Evolutionary conservation across 176 grass and related monocot species (phyloP), one percentile per base, ranked within the genome.

Genomic region (Musa itinerans): DNA sequence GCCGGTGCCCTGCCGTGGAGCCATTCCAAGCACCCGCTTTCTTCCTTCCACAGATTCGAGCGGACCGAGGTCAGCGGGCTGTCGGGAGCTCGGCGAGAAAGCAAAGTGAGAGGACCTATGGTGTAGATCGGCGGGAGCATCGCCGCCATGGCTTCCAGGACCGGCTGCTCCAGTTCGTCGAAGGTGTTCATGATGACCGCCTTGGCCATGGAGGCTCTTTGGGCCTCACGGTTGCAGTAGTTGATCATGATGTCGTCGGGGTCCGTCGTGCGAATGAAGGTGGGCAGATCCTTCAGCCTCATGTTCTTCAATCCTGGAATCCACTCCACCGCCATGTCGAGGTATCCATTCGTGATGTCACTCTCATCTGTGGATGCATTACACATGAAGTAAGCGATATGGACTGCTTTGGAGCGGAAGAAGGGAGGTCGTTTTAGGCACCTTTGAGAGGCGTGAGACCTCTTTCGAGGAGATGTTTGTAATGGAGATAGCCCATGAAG

Each of bases 1-100:
- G 43, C 61, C 1, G 75, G 75, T n/a, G 16, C 14, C 27, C 73
- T 22, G 10, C 73, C 17, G 16, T 75, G 7, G 27, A 75, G 73
- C 73, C 73, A 75, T 56, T 63, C 73, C 54, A 75, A 43, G 73
- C 73, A 75, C 3, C 27, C 55, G 16, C 8, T n/a, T 14, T 75
- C 73, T 26, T 75, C 73, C 73, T 62, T 61, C 73, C 73, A 75
- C 15, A 75, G 54, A 56, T 75, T 75, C 52, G 52, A 73, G 50
- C 51, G n/a, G 20, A 73, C 15, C 71, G 21, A 73, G 2, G 71
- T 11, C 52, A 54, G 13, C 12, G 50, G 2, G 51, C 11, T 14
- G 16, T 16, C 8, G 27, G 67, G 25, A 43, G 52, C 12, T 13
- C 52, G 19, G 51, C 20, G 50, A 54, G 71, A 69, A 16, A 73